Percentiles rank a stretch among this genome's conserved stretches.
phyloP scores from a whole-genome alignment of 352 stramenopile genomes.

The Elongisporangium prolatum region DNA sequence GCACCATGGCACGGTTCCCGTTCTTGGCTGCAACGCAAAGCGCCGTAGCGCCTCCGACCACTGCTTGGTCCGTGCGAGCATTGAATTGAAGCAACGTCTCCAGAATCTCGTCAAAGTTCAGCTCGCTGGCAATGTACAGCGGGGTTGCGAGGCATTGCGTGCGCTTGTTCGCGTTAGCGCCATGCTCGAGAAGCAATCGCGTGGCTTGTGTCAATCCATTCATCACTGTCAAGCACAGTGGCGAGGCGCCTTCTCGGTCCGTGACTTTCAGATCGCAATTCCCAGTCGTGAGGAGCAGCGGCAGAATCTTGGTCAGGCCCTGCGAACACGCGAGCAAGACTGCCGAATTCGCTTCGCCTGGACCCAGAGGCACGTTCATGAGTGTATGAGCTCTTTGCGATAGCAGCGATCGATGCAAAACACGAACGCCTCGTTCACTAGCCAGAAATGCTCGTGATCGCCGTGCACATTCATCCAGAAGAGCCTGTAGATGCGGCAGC shows the following conservation, averaged over 20 bases:
- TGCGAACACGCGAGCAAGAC: constrained; percentile 62
- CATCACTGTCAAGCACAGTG: constrained; percentile 53
- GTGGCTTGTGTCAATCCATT: constrained; percentile 50
- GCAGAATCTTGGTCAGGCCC: constrained; percentile 40
- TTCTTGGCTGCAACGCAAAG: constrained; percentile 79
- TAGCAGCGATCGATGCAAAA: constrained; percentile 52
- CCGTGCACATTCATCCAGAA: constrained; percentile 47
- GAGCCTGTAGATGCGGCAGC: constrained; percentile 41
- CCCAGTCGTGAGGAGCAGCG: constrained; percentile 27
- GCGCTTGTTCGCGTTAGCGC: constrained; percentile 56
- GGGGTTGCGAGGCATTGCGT: constrained; percentile 62
- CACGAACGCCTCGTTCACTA: constrained; percentile 2
- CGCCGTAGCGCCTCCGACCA: constrained; percentile 53
- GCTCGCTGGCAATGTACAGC: constrained; percentile 73
- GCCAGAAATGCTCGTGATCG: constrained; percentile 11
- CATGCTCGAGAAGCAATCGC: constrained; percentile 34
- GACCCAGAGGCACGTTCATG: constrained; percentile 53
- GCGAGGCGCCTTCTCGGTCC: constrained; percentile 50
- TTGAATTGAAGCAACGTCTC: constrained; percentile 47
- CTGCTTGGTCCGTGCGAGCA: constrained; percentile 31
- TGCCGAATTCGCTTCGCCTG: constrained; percentile 31
- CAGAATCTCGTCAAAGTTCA: constrained; percentile 67
- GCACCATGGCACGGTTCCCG: constrained; percentile 48
- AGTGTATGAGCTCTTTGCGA: constrained; percentile 23
- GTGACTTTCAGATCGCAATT: constrained; percentile 50